A percentile compares a stretch with the other conserved stretches of the same genome.
These are phyloP conservation scores for Aspergillus sclerotialis DNA, from an alignment of 2,329 filamentous ascomycete species.

Conservation along the genomic window DNA sequence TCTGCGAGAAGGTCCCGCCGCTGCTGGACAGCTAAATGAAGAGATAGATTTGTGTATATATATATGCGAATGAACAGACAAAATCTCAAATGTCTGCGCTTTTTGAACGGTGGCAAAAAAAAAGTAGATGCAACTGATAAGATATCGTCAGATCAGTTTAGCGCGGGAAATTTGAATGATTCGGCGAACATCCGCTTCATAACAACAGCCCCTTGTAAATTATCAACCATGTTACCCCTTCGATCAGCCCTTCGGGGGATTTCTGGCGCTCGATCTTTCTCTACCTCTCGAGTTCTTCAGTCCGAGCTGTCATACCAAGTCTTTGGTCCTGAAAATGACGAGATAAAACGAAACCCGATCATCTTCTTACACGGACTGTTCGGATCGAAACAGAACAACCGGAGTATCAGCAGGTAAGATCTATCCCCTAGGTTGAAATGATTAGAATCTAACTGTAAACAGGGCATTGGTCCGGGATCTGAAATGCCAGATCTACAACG, in stretches of 20 bases:
- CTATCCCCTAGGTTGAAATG: neutral
- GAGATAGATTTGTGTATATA: too few species aligned
- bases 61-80: too few species aligned
- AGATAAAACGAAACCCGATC: constrained; percentile 52
- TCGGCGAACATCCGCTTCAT: too few species aligned
- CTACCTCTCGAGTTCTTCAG: constrained; percentile 20
- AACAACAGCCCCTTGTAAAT: too few species aligned
- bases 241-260: constrained; percentile 9
- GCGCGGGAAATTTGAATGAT: too few species aligned
- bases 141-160: too few species aligned
- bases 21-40: constrained; percentile 28
- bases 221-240: constrained; percentile 8
- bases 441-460: neutral
- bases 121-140: too few species aligned
- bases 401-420: constrained; percentile 84
- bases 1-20: constrained; percentile 33
- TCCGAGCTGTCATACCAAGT: constrained; percentile 30
- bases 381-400: constrained; percentile 91
- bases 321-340: constrained; percentile 27
- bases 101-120: too few species aligned
- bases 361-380: constrained; percentile 90
- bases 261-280: constrained; percentile 20
- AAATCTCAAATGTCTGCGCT: too few species aligned
- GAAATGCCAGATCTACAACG: constrained; percentile 69
- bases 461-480: constrained; percentile 73